Conservation (phyloP, 1,139 yeast species). For the Yamadazyma atlantica region DNA sequence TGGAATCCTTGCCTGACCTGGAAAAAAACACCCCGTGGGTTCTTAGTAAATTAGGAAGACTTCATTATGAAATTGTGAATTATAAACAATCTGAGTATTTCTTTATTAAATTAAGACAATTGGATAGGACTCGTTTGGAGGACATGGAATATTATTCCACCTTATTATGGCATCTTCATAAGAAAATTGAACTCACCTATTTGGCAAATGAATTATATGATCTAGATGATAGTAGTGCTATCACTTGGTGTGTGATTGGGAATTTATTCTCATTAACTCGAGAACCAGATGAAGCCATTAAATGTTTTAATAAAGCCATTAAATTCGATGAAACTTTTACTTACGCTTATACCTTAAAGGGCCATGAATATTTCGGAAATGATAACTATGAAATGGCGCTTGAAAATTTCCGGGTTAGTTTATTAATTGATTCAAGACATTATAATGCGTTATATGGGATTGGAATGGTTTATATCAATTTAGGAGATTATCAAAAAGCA, state of each 20-base stretch:
- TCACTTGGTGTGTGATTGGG: constrained; percentile 93
- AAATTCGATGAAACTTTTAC: constrained; percentile 71
- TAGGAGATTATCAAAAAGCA: constrained; percentile 83
- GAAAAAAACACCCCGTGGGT: constrained; percentile 87
- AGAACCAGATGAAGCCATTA: constrained; percentile 89
- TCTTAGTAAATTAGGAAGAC: constrained; percentile 70
- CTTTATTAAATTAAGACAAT: constrained; percentile 59
- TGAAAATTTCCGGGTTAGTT: constrained; percentile 77
- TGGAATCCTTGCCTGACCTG: constrained; percentile 60
- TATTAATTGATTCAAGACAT: constrained; percentile 76
- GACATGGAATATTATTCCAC: constrained; percentile 95
- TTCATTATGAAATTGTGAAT: constrained; percentile 85
- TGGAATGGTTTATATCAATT: constrained; percentile 88
- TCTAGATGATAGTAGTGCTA: constrained; percentile 63
- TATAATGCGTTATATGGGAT: constrained; percentile 95
- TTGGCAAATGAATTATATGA: constrained; percentile 81
- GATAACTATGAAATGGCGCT: constrained; percentile 92
- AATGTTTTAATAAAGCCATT: constrained; percentile 80
- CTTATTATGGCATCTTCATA: constrained; percentile 87
- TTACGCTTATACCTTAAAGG: constrained; percentile 90
- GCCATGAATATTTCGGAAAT: constrained; percentile 85
- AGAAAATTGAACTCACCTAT: constrained; percentile 75
- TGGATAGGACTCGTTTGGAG: constrained; percentile 77
- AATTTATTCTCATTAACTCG: constrained; percentile 80
- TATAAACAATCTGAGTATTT: constrained; percentile 72